Conservation (phyloP, 2,329 filamentous ascomycete genomes). For the Phialemoniopsis sp. region DNA sequence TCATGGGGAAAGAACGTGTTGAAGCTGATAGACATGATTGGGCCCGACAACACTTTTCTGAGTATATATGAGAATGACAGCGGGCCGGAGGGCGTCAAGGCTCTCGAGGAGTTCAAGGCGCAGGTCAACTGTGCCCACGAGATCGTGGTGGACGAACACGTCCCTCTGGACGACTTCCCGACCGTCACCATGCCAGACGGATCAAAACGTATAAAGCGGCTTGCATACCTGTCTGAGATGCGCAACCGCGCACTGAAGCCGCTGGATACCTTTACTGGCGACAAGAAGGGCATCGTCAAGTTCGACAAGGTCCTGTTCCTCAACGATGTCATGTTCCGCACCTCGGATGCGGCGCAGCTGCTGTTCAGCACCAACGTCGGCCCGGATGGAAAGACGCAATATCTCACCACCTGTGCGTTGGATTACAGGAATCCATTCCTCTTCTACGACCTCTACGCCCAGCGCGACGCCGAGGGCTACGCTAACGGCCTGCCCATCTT, state of each 20-base stretch:
- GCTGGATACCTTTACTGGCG: conserved; percentile 39
- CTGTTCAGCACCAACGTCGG: conserved; percentile 59
- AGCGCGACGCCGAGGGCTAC: conserved; percentile 62
- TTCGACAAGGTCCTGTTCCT: conserved; percentile 59
- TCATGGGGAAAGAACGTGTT: conserved; percentile 60
- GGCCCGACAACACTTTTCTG: conserved; percentile 63
- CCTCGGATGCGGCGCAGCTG: conserved; percentile 48
- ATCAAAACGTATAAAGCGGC: conserved; percentile 62
- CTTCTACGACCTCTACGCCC: conserved; percentile 73
- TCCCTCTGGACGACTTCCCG: conserved; percentile 52
- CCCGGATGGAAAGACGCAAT: conserved; percentile 46
- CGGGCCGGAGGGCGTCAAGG: conserved; percentile 47
- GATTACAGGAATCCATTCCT: conserved; percentile 66
- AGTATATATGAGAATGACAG: conserved; percentile 73
- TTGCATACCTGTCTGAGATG: conserved; percentile 68
- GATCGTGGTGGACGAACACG: conserved; percentile 56
- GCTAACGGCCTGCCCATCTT: conserved; percentile 61
- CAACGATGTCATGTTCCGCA: conserved; percentile 60
- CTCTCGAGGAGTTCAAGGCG: conserved; percentile 49
- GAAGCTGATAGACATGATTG: conserved; percentile 60
- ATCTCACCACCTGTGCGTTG: conserved; percentile 66
- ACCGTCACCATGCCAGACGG: conserved; percentile 60
- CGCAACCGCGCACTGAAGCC: conserved; percentile 67
- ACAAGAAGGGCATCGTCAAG: conserved; percentile 27
- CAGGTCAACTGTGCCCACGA: conserved; percentile 37